Evolutionary conservation across 345 rosid genomes (phyloP), one percentile per base, ranked within the genome.

Genomic region (Bretschneidera sinensis): DNA sequence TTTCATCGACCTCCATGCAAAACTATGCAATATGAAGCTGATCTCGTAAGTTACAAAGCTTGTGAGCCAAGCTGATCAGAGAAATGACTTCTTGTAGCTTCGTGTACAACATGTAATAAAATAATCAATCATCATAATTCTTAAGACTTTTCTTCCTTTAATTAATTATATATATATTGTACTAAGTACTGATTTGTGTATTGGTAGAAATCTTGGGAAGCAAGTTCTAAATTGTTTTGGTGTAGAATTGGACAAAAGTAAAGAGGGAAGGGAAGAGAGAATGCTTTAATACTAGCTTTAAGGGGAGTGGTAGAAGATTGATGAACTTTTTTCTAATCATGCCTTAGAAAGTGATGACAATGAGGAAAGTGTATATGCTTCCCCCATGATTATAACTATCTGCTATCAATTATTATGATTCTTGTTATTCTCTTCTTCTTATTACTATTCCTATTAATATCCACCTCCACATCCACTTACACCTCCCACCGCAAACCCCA

Each of bases 281-380:
- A 48, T 39, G 69, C 56, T 67, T 69, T 79, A n/a, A n/a, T n/a
- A n/a, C n/a, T n/a, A n/a, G 45, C 18, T 61, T 66, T 68, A 39
- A 62, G 51, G 54, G 64, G 54, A 24, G 60, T 61, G 70, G 68
- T 62, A 68, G 91, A 75, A 78, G 81, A 78, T 70, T 64, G 81
- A 61, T 60, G 55, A 76, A 76, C 85, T 80, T 85, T 85, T 78
- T 63, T 78, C 90, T 75, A 90, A 87, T 85, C 88, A 83, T 90
- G 92, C 90, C 81, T 53, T 83, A 59, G 79, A 85, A 85, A 85
- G 92, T 82, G 81, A 81, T 79, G 85, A 80, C 90, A 90, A 84
- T 79, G 71, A 83, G 81, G 82, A 86, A 85, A 81, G 87, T 79
- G 83, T 84, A 83, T 84, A 78, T 78, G 85, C 83, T 76, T 80